Conservation (phyloP, 148 eudicot species). For the Amaranthus cruentus region DNA sequence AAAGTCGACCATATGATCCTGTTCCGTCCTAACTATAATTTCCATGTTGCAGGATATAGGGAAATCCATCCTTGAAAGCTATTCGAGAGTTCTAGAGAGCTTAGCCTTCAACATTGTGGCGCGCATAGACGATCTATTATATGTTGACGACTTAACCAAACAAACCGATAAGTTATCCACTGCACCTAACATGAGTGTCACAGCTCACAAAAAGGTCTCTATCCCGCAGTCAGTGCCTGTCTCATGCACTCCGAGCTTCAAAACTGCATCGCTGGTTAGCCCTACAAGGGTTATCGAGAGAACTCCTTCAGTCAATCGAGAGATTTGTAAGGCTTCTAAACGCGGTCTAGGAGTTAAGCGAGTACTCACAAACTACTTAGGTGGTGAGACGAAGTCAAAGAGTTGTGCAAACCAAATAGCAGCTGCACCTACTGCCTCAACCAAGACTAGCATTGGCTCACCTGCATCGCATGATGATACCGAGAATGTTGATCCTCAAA, state of each 20-base stretch:
- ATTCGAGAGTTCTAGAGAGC: slow-evolving; percentile 93
- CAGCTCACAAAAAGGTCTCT: slow-evolving; percentile 52
- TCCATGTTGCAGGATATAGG: slow-evolving; percentile 71
- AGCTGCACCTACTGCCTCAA: slow-evolving; percentile 23
- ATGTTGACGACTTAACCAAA: slow-evolving; percentile 77
- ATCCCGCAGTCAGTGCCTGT: slow-evolving; percentile 40
- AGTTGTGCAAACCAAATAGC: slow-evolving; percentile 30
- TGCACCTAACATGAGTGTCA: slow-evolving; percentile 40
- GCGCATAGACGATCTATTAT: slow-evolving; percentile 81
- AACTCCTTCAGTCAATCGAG: slow-evolving; percentile 54
- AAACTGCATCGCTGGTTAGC: slow-evolving; percentile 47
- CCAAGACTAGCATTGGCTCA: slow-evolving; percentile 28
- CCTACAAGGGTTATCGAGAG: slow-evolving; percentile 55
- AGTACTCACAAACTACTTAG: slow-evolving; percentile 69
- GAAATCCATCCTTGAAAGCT: slow-evolving; percentile 87
- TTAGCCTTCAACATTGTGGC: slow-evolving; percentile 74
- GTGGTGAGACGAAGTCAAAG: slow-evolving; percentile 50
- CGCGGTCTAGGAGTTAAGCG: slow-evolving; percentile 71
- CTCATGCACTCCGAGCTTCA: slow-evolving; percentile 57
- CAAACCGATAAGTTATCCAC: slow-evolving; percentile 43
- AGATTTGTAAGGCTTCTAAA: slow-evolving; percentile 46
- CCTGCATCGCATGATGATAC: slow-evolving; percentile 29
- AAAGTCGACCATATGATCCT: neutral
- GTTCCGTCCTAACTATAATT: neutral
- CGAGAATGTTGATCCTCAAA: slow-evolving; percentile 45